A percentile compares a stretch with the other conserved stretches of the same genome.
Conservation (phyloP, 768 basidiomycete genomes). For the Kwoniella mangroviensis region DNA sequence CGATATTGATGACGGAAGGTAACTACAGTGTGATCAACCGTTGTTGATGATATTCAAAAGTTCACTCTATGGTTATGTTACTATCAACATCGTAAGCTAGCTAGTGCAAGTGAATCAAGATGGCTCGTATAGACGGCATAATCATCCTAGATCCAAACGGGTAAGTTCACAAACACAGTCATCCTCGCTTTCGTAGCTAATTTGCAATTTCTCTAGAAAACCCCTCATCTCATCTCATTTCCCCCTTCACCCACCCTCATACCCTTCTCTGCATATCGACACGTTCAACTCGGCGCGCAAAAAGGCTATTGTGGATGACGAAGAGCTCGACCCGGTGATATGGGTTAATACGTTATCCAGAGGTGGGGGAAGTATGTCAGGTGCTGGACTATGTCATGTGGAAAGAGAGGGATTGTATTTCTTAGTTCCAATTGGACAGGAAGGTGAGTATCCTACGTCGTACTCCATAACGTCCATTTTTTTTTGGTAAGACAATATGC, state of each 20-base stretch:
- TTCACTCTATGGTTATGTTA: too few relatives aligned
- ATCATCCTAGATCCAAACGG: conserved; percentile 56
- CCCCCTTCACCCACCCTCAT: conserved; percentile 73
- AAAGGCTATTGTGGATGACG: conserved; percentile 53
- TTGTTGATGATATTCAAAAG: too few relatives aligned
- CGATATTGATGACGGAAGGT: too few relatives aligned
- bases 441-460: conserved; percentile 66
- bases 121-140: conserved; percentile 55
- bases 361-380: conserved; percentile 42
- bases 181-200: background rate
- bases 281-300: conserved; percentile 75
- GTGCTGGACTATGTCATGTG: conserved; percentile 77
- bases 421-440: conserved; percentile 79
- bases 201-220: conserved; percentile 53
- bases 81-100: background rate
- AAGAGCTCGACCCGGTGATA: conserved; percentile 51
- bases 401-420: conserved; percentile 75
- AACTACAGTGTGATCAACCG: too few relatives aligned
- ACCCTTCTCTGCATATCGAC: conserved; percentile 84
- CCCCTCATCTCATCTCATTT: conserved; percentile 92
- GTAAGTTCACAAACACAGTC: conserved; percentile 19
- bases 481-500: background rate
- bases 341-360: conserved; percentile 49
- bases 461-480: background rate
- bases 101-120: conserved; percentile 16